Evolutionary conservation across 1,284 basidiomycete species (phyloP), one percentile per base, ranked within the genome.

Genomic region (Marasmius fiardii): DNA sequence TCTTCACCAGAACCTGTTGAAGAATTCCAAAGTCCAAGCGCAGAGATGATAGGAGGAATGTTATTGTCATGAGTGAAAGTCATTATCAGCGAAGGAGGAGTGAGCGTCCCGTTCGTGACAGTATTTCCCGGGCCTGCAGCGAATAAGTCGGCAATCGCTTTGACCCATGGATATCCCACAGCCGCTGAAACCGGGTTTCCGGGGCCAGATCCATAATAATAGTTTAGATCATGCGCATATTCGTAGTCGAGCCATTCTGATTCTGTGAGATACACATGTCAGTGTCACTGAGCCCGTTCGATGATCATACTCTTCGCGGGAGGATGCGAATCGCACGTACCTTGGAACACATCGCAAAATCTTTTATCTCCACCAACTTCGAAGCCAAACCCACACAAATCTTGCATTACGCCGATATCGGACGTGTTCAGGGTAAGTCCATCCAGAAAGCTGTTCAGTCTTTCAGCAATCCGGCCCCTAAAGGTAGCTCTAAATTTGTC

Each of bases 141-240:
- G 54, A 78, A 71, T 4, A 77, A 61, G 16, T 72, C 70, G 3
- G 71, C 66, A 23, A 76, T 62, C 1, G 74, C 71, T 48, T 74
- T 68, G 16, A 77, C 60, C 71, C 73, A 75, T 0, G 75, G 75
- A 49, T 63, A 74, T 1, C 73, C 75, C 1, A 67, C 69, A 1
- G 73, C 68, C 0, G 69, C 75, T 0, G 75, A 68, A 33, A 72
- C 65, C 4, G 74, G 72, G 58, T 76, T 77, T 5, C 76, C 76
- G 2, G 75, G 74, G 1, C 76, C 76, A 21, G 74, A 68, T 66
- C 74, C 75, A 49, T 76, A 78, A 59, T 75, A 78, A 51, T 78
- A 78, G 57, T 75, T 76, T 47, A 88, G 71, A 57, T 88, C 85
- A 43, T 79, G 71, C 7, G 79, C 79, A 55, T 81, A 78, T 43